phyloP scores from a whole-genome alignment of 768 basidiomycete species.

The Boletus eberwhitei region DNA sequence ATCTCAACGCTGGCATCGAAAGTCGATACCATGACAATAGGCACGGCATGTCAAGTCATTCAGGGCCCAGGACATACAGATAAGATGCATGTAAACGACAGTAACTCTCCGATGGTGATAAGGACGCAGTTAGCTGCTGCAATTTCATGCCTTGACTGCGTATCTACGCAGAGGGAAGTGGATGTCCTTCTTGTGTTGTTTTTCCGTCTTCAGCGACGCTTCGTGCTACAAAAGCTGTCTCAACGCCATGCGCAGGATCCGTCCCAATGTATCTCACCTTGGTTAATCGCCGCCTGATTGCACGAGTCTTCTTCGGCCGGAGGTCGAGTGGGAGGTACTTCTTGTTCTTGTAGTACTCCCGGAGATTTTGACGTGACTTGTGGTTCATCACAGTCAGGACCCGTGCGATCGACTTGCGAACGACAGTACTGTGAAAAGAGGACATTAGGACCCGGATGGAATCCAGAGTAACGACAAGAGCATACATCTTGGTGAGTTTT shows the following conservation, averaged over 20 bases:
- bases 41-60: conserved; percentile 33
- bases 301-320: conserved; percentile 96
- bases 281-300: conserved; percentile 93
- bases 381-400: conserved; percentile 98
- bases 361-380: conserved; percentile 94
- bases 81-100: conserved; percentile 30
- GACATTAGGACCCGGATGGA: neutral
- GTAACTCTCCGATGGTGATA: conserved; percentile 12
- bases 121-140: conserved; percentile 18
- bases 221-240: conserved; percentile 59
- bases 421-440: conserved; percentile 63
- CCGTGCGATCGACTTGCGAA: conserved; percentile 98
- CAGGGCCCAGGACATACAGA: conserved; percentile 40
- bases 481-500: conserved; percentile 97
- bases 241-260: neutral
- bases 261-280: conserved; percentile 50
- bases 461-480: conserved; percentile 9
- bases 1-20: neutral
- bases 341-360: conserved; percentile 97
- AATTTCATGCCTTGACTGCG: conserved; percentile 84
- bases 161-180: conserved; percentile 95
- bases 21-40: conserved; percentile 14
- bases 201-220: conserved; percentile 79
- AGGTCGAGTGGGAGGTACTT: conserved; percentile 97
- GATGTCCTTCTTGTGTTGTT: conserved; percentile 89